phyloP scores from a whole-genome alignment of 345 rosid genomes.

The Eucalyptus pauciflora region DNA sequence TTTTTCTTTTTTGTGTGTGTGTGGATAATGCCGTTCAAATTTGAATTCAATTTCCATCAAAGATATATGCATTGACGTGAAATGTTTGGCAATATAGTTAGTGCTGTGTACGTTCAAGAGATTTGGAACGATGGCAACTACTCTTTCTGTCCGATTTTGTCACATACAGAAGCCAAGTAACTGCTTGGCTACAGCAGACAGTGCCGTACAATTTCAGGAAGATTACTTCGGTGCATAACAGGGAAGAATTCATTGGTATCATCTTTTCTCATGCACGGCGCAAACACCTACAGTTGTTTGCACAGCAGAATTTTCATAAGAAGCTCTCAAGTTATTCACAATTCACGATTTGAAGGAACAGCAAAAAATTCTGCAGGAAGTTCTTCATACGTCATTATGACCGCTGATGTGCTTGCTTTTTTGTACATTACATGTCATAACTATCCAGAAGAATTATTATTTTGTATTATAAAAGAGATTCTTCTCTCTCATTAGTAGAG shows the following conservation, averaged over 20 bases:
- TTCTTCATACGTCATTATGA: too few species aligned
- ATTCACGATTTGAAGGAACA: too few species aligned
- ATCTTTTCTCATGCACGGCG: constrained; percentile 55
- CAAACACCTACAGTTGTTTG: constrained; percentile 75
- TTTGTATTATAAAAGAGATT: neutral
- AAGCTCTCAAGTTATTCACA: constrained; percentile 33
- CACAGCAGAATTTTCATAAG: constrained; percentile 42
- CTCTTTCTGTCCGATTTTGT: neutral
- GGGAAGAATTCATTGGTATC: constrained; percentile 58
- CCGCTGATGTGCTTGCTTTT: too few species aligned
- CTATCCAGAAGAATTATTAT: too few species aligned
- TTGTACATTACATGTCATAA: too few species aligned
- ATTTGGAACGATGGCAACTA: neutral
- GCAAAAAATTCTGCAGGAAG: too few species aligned
- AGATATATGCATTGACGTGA: neutral
- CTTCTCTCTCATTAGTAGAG: neutral
- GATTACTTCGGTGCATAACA: constrained; percentile 57
- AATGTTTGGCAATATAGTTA: neutral
- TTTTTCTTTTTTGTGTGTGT: neutral
- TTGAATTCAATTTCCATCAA: neutral
- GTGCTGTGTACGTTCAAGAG: neutral
- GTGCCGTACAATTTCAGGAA: constrained; percentile 63
- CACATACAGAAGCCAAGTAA: neutral
- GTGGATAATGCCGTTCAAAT: neutral
- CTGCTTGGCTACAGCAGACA: constrained; percentile 7